Evolutionary conservation across 2,329 filamentous ascomycete genomes (phyloP).

Genomic region (Neobulgaria alba): DNA sequence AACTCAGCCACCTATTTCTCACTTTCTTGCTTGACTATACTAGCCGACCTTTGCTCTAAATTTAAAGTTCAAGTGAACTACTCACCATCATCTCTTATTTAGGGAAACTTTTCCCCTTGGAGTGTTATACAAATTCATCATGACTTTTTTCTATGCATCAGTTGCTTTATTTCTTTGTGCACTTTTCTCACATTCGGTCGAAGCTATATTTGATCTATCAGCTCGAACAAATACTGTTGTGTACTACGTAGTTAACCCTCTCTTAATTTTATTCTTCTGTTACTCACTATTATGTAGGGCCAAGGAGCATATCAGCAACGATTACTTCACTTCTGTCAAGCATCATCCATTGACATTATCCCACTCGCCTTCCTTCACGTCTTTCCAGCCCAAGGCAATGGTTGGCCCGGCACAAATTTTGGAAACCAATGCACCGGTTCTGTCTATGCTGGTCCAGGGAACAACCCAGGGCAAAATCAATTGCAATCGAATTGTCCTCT

Average conservation of each 20-base stretch:
- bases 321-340: constrained; percentile 30
- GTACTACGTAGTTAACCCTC: background rate
- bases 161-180: too few relatives aligned
- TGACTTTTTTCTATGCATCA: too few relatives aligned
- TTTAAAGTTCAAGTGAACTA: too few relatives aligned
- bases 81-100: too few relatives aligned
- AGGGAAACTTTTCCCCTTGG: too few relatives aligned
- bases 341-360: constrained; percentile 33
- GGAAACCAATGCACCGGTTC: constrained; percentile 32
- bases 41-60: too few relatives aligned
- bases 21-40: too few relatives aligned
- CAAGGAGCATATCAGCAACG: constrained; percentile 31
- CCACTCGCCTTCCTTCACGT: constrained; percentile 33
- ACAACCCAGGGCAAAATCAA: constrained; percentile 21
- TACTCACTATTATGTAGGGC: constrained; percentile 23
- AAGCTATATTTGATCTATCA: background rate
- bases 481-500: constrained; percentile 28
- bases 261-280: background rate
- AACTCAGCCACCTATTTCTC: too few relatives aligned
- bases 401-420: constrained; percentile 33
- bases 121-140: too few relatives aligned
- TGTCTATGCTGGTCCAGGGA: constrained; percentile 19
- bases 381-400: constrained; percentile 33
- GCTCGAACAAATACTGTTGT: background rate
- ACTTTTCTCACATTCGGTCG: too few relatives aligned